phyloP scores from a whole-genome alignment of 2,329 filamentous ascomycete species.

The Beauveria varroae region DNA sequence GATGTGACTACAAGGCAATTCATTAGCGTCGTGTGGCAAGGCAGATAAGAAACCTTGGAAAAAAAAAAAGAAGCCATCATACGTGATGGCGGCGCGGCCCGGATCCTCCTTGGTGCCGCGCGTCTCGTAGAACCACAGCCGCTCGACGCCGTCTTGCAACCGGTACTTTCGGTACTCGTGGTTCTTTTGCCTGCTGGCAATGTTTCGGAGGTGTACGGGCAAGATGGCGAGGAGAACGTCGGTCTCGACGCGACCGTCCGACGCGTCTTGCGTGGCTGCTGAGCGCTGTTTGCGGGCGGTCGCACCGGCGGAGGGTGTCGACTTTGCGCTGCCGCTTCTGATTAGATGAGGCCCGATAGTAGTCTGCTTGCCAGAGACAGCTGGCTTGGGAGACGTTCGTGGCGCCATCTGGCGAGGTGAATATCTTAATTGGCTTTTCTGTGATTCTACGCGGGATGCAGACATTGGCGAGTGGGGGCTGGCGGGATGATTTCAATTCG shows the following conservation, averaged over 20 bases:
- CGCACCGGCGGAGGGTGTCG: neutral
- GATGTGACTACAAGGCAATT: neutral
- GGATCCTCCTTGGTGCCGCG: neutral
- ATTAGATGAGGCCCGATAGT: neutral
- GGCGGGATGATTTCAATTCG: no score
- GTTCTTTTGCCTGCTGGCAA: slow-evolving; percentile 18
- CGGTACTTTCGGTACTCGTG: slow-evolving; percentile 22
- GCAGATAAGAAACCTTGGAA: no score
- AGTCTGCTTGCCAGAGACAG: neutral
- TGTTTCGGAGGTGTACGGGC: slow-evolving; percentile 16
- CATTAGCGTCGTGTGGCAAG: neutral
- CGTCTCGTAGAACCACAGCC: slow-evolving; percentile 23
- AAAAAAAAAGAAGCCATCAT: neutral
- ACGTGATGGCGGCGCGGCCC: neutral
- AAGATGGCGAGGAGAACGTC: slow-evolving; percentile 20
- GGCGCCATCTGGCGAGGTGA: neutral
- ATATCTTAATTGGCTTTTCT: no score
- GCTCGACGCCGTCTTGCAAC: slow-evolving; percentile 15
- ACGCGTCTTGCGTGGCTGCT: neutral
- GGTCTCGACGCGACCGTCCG: neutral
- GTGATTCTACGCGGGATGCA: no score
- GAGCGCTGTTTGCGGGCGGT: neutral
- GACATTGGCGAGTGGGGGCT: no score
- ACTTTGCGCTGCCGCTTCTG: neutral
- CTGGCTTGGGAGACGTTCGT: neutral